A percentile compares a stretch with the other conserved stretches of the same genome.
Evolutionary conservation across 108 stramenopile genomes (phyloP).

Genomic region (Stephanodiscus minutulus): DNA sequence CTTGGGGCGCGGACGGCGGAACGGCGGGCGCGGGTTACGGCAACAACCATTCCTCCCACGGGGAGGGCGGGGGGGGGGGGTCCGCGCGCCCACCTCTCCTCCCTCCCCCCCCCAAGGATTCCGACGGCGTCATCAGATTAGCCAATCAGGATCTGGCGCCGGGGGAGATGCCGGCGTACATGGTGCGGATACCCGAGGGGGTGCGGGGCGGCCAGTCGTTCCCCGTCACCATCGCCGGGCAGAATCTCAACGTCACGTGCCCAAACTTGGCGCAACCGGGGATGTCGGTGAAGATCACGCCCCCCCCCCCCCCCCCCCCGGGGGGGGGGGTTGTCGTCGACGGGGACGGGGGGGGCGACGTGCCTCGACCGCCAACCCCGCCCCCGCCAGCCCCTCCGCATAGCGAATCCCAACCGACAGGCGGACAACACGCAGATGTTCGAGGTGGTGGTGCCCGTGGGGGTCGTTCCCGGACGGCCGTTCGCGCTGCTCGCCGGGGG

Average conservation of each 20-base stretch:
- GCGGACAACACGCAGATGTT: constrained; percentile 57
- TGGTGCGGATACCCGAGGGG: constrained; percentile 76
- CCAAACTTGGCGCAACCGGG: constrained; percentile 82
- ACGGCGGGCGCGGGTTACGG: no score
- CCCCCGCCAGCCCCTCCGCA: constrained; percentile 11
- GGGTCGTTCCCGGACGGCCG: constrained; percentile 80
- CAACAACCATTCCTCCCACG: no score
- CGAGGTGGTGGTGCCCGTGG: constrained; percentile 85
- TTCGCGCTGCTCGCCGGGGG: constrained; percentile 90
- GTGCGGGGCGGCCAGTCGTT: constrained; percentile 73
- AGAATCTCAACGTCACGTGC: constrained; percentile 89
- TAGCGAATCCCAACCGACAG: constrained; percentile 12
- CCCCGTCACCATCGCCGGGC: constrained; percentile 78
- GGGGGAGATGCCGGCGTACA: constrained; percentile 69
- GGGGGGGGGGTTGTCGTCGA: neutral
- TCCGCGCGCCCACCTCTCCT: no score
- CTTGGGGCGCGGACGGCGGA: no score
- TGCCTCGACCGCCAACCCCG: constrained; percentile 13
- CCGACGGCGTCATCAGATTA: constrained; percentile 63
- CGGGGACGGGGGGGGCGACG: neutral
- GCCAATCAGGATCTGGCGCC: constrained; percentile 38
- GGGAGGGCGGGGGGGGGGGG: no score
- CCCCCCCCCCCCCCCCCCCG: constrained; percentile 59
- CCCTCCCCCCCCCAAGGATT: constrained; percentile 52
- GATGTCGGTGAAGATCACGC: constrained; percentile 73